Evolutionary conservation across 768 basidiomycete genomes (phyloP).

Genomic region (Scleroderma citrinum): DNA sequence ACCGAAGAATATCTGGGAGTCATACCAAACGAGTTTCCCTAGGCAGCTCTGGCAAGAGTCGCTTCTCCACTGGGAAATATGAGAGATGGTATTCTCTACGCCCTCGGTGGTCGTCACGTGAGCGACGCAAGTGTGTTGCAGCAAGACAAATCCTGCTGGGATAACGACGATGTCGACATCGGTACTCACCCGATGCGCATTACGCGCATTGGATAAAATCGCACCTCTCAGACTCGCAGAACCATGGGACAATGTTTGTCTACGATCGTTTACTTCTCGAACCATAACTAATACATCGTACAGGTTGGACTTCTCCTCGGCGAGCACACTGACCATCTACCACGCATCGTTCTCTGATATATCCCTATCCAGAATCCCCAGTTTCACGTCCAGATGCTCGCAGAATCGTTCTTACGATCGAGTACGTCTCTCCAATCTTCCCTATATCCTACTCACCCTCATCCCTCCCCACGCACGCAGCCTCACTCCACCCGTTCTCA

Average conservation of each 20-base stretch:
- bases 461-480: slow-evolving; percentile 37
- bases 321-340: slow-evolving; percentile 24
- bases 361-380: slow-evolving; percentile 42
- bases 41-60: too few species aligned
- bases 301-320: slow-evolving; percentile 75
- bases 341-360: too few species aligned
- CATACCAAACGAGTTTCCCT: too few species aligned
- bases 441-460: neutral
- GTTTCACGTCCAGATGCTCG: slow-evolving; percentile 40
- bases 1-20: too few species aligned
- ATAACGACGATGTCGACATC: slow-evolving; percentile 1
- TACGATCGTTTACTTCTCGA: slow-evolving; percentile 3
- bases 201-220: slow-evolving; percentile 72
- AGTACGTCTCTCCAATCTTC: slow-evolving; percentile 36
- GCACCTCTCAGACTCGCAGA: slow-evolving; percentile 84
- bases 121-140: too few species aligned
- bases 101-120: too few species aligned
- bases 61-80: too few species aligned
- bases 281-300: slow-evolving; percentile 2
- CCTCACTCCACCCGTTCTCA: slow-evolving; percentile 63
- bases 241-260: slow-evolving; percentile 89
- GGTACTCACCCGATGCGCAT: slow-evolving; percentile 39
- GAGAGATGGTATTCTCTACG: too few species aligned
- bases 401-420: slow-evolving; percentile 62
- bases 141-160: too few species aligned